Evolutionary conservation across 2,329 filamentous ascomycete species (phyloP).

Genomic region (Penicillium sumatraense): DNA sequence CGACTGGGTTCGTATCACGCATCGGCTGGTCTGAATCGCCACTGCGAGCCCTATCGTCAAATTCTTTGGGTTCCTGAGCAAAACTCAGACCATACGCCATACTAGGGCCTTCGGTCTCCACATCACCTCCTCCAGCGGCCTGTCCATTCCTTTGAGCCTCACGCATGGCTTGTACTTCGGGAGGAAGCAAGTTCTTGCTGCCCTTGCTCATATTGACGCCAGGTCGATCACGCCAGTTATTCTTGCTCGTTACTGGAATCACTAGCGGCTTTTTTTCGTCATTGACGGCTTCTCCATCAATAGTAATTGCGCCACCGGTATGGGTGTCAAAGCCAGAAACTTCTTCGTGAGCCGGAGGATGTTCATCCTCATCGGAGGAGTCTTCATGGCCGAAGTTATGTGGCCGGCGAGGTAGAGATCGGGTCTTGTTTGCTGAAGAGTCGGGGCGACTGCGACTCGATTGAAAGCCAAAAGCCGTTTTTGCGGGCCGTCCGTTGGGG

Average conservation of each 20-base stretch:
- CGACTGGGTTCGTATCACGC: slow-evolving; percentile 26
- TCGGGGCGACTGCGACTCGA: slow-evolving; percentile 24
- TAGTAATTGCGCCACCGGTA: slow-evolving; percentile 44
- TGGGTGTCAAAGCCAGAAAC: slow-evolving; percentile 60
- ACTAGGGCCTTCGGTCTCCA: slow-evolving; percentile 57
- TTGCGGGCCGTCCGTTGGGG: slow-evolving; percentile 33
- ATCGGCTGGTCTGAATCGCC: slow-evolving; percentile 35
- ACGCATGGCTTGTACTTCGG: slow-evolving; percentile 56
- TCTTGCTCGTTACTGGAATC: slow-evolving; percentile 77
- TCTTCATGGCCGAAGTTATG: slow-evolving; percentile 52
- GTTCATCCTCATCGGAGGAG: slow-evolving; percentile 58
- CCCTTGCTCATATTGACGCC: slow-evolving; percentile 58
- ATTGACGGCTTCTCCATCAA: slow-evolving; percentile 40
- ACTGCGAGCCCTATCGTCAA: slow-evolving; percentile 16
- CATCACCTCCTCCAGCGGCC: slow-evolving; percentile 37
- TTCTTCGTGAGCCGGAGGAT: slow-evolving; percentile 43
- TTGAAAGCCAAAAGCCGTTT: slow-evolving; percentile 39
- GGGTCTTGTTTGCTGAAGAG: slow-evolving; percentile 20
- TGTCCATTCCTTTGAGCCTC: slow-evolving; percentile 44
- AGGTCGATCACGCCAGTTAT: slow-evolving; percentile 67
- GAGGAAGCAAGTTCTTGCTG: slow-evolving; percentile 65
- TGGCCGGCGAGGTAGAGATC: slow-evolving; percentile 34
- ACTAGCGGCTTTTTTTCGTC: slow-evolving; percentile 69
- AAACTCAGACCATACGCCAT: slow-evolving; percentile 61
- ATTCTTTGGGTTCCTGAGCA: slow-evolving; percentile 34